Evolutionary conservation across 805 yeast species (phyloP).

Genomic region (Cyberlindnera amylophila): DNA sequence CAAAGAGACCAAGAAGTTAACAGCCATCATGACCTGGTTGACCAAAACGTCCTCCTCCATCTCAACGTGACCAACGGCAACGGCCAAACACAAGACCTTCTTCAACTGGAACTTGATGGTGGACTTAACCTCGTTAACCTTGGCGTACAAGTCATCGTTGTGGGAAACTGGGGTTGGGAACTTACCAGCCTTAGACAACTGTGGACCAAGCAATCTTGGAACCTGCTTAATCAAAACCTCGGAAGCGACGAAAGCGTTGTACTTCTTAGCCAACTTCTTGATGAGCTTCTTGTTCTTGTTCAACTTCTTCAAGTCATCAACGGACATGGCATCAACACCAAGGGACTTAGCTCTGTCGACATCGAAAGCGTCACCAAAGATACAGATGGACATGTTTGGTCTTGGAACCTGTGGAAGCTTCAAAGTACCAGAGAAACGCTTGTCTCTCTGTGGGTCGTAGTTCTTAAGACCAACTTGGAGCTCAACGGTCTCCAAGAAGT

Average conservation of each 20-base stretch:
- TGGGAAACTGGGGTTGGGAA: constrained; percentile 99
- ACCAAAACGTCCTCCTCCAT: constrained; percentile 96
- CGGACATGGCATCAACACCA: constrained; percentile 99
- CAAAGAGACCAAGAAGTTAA: constrained; percentile 98
- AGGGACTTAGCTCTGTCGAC: constrained; percentile 99
- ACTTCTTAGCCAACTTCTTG: constrained; percentile 99
- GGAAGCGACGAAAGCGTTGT: constrained; percentile 99
- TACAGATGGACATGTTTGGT: constrained; percentile 99
- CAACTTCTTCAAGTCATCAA: constrained; percentile 98
- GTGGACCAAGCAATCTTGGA: constrained; percentile 99
- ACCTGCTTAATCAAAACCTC: constrained; percentile 99
- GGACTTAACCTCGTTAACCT: constrained; percentile 96
- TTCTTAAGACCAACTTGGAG: constrained; percentile 99
- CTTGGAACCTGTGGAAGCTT: constrained; percentile 99
- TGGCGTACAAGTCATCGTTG: constrained; percentile 94
- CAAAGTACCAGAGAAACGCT: constrained; percentile 99
- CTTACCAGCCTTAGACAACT: constrained; percentile 99
- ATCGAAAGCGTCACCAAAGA: constrained; percentile 99
- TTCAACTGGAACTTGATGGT: constrained; percentile 99
- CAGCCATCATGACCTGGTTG: constrained; percentile 97
- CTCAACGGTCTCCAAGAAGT: constrained; percentile 99
- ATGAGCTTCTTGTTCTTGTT: constrained; percentile 99
- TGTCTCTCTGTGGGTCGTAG: constrained; percentile 99
- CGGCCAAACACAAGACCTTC: constrained; percentile 99
- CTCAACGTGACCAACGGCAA: constrained; percentile 99